Base-by-base conservation (phyloP, 306 rosid genomes). In the Dryas octopetala region DNA sequence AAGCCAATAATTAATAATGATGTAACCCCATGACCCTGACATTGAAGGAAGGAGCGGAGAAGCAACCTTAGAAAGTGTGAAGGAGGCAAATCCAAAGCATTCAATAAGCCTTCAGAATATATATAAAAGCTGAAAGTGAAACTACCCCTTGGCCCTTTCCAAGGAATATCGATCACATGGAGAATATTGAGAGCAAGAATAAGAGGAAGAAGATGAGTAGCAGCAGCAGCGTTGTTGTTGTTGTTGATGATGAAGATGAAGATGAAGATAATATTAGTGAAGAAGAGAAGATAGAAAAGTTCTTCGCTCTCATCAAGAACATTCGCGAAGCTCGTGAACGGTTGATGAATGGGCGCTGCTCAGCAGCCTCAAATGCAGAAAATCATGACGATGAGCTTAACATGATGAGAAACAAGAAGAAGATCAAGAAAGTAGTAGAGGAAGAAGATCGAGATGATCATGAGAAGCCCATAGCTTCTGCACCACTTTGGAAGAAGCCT, bases 301-400 rank as follows among this genome's bases (percentile, higher is more conserved):
- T 91, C 73, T 84, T 66, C 28, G 80, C 82, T 19, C 81, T 91
- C 19, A 73, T 91, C 54, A 79, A 84, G 74, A 84, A 80, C 70
- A 79, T 89, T 43, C 89, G 92, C 2, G 87, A 85, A 62, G 81
- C 81, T 47, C 89, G 87, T 38, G 78, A 85, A 6, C 80, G 84
- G 17, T 70, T 87, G 85, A 72, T 71, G 19, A 70, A 60, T 51
- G 48, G 61, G 38, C 2, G 38, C 38, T 32, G 38, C 38, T 32
- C 38, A 32, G 3, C 38, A 32, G 38, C 38, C 16, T 4, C 64
- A 3, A 53, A 68, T 53, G 61, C 38, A 32, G 38, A 32, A 1
- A 32, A 32, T 32, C 38, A 32, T 32, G 38, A 32, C 2, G 38
- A 32, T 32, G 38, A 32, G 38, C 2, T 1, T 32, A 32, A 32